A percentile compares a stretch with the other conserved stretches of the same genome.
phyloP scores from a whole-genome alignment of 768 basidiomycete species.

The Kwoniella sp. region DNA sequence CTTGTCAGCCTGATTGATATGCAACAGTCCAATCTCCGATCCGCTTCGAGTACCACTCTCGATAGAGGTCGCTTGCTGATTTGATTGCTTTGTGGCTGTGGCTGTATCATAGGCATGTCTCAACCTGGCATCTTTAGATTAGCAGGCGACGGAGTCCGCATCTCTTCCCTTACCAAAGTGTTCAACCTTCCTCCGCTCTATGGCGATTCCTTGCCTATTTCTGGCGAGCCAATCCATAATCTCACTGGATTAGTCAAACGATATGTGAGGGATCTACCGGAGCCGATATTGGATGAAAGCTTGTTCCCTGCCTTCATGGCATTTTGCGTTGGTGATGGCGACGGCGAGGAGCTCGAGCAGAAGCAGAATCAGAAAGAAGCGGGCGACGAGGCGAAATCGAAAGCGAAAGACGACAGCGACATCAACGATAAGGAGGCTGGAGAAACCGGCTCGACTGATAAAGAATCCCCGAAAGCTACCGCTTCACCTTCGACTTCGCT shows the following conservation, averaged over 20 bases:
- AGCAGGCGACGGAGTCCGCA: constrained; percentile 44
- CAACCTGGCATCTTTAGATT: constrained; percentile 50
- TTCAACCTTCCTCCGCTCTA: constrained; percentile 48
- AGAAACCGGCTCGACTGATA: background rate
- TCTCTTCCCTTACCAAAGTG: constrained; percentile 37
- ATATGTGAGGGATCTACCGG: constrained; percentile 61
- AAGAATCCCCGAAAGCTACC: background rate
- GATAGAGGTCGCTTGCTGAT: no score
- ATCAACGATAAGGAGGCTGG: background rate
- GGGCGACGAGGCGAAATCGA: background rate
- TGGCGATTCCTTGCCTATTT: constrained; percentile 35
- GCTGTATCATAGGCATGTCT: constrained; percentile 34
- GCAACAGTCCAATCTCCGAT: no score
- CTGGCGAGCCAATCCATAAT: constrained; percentile 43
- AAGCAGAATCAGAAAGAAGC: background rate
- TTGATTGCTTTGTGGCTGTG: no score
- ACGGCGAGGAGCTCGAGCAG: no score
- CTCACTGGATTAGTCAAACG: constrained; percentile 57
- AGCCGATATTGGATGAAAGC: constrained; percentile 59
- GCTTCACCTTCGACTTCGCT: constrained; percentile 12
- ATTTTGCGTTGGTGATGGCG: constrained; percentile 52
- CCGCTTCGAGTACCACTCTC: no score
- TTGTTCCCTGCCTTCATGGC: constrained; percentile 59
- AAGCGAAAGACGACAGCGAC: background rate
- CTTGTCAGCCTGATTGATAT: no score